These are phyloP conservation scores for Termitomyces sp. DNA, from an alignment of 768 basidiomycete species.

Conservation along the genomic window DNA sequence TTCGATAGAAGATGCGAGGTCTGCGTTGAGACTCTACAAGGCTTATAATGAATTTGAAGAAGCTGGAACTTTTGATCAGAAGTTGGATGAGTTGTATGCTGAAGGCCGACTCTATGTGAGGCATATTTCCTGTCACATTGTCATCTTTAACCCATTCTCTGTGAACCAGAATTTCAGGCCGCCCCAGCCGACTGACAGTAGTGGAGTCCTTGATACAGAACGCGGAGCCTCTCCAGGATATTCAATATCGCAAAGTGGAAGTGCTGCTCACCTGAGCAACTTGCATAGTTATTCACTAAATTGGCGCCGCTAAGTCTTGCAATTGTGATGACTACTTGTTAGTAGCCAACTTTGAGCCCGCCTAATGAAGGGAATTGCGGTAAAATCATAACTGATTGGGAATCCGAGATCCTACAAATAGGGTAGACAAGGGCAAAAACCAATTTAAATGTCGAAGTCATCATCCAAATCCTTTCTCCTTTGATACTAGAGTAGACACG, in stretches of 20 bases:
- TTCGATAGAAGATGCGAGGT: constrained; percentile 95
- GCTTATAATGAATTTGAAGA: constrained; percentile 75
- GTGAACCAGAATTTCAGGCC: constrained; percentile 19
- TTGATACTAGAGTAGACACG: constrained; percentile 43
- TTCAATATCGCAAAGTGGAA: neutral
- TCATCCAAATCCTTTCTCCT: constrained; percentile 66
- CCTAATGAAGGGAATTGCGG: neutral
- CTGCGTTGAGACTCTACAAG: constrained; percentile 82
- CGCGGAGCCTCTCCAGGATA: constrained; percentile 8
- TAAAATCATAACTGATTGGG: neutral
- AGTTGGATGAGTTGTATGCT: constrained; percentile 81
- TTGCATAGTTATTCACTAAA: neutral
- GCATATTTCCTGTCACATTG: constrained; percentile 3
- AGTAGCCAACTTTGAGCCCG: neutral
- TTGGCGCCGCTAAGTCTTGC: constrained; percentile 3
- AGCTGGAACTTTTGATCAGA: constrained; percentile 76
- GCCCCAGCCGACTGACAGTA: constrained; percentile 6
- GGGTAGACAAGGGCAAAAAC: neutral
- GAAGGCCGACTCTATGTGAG: constrained; percentile 73
- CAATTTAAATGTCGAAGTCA: constrained; percentile 55
- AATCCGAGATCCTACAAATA: neutral
- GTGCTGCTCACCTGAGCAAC: neutral
- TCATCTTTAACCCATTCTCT: neutral
- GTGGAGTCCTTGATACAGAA: neutral
- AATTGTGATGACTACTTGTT: neutral